Evolutionary conservation across 331 rosid genomes (phyloP), one percentile per base, ranked within the genome.

Genomic region (Pyracantha coccinea): DNA sequence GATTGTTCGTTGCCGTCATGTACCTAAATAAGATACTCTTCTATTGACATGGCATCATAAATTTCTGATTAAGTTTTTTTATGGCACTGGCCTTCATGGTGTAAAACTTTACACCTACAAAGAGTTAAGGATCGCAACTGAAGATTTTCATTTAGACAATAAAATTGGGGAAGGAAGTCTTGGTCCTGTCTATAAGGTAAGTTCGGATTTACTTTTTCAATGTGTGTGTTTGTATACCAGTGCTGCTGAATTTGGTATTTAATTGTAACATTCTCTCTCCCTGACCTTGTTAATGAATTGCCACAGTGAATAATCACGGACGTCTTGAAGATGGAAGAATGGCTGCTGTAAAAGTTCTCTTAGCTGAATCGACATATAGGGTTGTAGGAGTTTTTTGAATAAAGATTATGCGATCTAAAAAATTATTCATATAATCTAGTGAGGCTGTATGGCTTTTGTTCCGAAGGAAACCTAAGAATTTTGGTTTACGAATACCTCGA

Each of bases 101-200:
- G 89, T 94, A 41, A 90, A 15, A 47, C 60, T 86, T 24, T 94
- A 85, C 78, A 59, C 85, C 27, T 83, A 83, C 88, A 94, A 87
- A 78, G 92, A 88, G 83, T 78, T 94, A 25, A 90, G 70, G 64
- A 64, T 67, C n/a, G 97, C 96, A 20, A 90, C 99, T 1, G 89
- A 87, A 14, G 85, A 90, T 71, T 94, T 91, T 75, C 84, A 86
- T 82, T 86, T 33, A 27, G 85, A 75, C 67, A 88, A 94, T 73
- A 94, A 94, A 88, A 88, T 94, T 3, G 99, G 99, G 72, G 99
- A 94, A 84, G 99, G 99, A 8, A 96, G 97, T 84, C 90, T 94
- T 73, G 99, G 99, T 79, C 85, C 95, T 70, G 99, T 94, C 57
- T 88, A 80, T 75, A 90, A 87, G 97, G 98, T 94, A 84, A 72